Base-by-base conservation (phyloP, 495 filamentous ascomycete genomes). In the Acidiella bohemica region DNA sequence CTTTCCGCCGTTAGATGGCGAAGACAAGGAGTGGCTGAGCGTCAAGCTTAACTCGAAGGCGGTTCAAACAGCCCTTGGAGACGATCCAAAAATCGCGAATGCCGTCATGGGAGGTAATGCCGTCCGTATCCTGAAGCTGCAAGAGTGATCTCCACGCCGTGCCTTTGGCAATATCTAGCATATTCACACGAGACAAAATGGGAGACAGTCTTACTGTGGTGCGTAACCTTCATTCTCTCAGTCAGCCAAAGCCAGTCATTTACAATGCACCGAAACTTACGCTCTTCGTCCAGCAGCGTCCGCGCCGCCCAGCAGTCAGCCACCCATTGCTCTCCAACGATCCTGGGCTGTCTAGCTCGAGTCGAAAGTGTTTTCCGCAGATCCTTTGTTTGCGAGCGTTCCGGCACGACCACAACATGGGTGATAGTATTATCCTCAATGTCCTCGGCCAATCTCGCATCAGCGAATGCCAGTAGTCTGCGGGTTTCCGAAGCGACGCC, bases 211-310 rank as follows among this genome's bases (percentile, higher is more conserved):
- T n/a, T n/a, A 37, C 7, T 8, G 13, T 23, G 34, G 46, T 17
- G 33, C 30, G 27, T 39, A 49, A 10, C 40, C 46, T 49, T n/a
- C n/a, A n/a, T 14, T 26, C 18, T 6, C 10, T 13, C 4, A 10
- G 27, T 49, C 43, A 44, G 41, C 29, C 23, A 1, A 21, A 27
- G 3, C 14, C 11, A 3, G 5, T 14, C n/a, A 4, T 10, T 2
- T 9, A 12, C 11, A 2, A 5, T 4, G 21, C 4, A 31, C n/a
- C 2, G 21, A 13, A 19, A 39, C 47, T 38, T 32, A 50, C 47
- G 41, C 48, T 86, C 83, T 70, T 95, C 90, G 55, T 95, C 85
- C 38, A 96, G 51, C 31, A 81, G 46, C 6, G 88, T 93, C 41
- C 67, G 67, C 58, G 84, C 78, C 42, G 61, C 61, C 83, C 87